Evolutionary conservation across 2,329 filamentous ascomycete species (phyloP).

Genomic region (Neospermospora avenae): DNA sequence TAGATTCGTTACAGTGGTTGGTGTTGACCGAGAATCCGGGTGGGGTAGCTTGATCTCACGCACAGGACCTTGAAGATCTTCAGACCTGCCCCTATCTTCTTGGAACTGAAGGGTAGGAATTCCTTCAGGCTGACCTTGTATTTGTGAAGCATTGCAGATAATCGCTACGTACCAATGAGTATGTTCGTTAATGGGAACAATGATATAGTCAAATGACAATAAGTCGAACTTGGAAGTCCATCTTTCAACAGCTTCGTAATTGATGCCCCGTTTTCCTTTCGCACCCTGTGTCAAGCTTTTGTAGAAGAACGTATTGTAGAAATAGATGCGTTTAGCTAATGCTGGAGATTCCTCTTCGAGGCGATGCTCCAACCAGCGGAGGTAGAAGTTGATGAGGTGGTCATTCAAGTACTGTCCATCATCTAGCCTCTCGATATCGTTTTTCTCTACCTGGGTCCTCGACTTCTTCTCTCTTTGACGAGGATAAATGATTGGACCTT

Average conservation of each 20-base stretch:
- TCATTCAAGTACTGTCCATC: constrained; percentile 89
- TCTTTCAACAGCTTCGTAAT: constrained; percentile 78
- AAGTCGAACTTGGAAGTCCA: constrained; percentile 89
- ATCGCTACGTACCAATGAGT: background rate
- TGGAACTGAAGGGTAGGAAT: background rate
- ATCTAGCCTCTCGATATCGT: constrained; percentile 53
- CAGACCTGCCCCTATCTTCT: background rate
- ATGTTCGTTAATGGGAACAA: background rate
- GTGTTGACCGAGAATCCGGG: no score
- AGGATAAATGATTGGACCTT: background rate
- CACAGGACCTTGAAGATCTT: background rate
- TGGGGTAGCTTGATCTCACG: no score
- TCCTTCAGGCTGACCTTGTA: no score
- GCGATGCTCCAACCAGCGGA: constrained; percentile 66
- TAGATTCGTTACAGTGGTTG: no score
- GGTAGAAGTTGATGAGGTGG: constrained; percentile 84
- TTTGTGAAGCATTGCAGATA: background rate
- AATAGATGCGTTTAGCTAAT: constrained; percentile 65
- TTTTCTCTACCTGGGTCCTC: background rate
- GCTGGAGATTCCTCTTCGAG: constrained; percentile 53
- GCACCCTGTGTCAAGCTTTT: constrained; percentile 64
- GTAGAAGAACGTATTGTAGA: constrained; percentile 94
- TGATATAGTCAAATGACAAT: constrained; percentile 44
- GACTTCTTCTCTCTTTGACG: background rate
- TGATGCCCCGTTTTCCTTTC: constrained; percentile 60